Evolutionary conservation across 768 basidiomycete species (phyloP), one percentile per base, ranked within the genome.

Genomic region (Sporobolomyces pararoseus): DNA sequence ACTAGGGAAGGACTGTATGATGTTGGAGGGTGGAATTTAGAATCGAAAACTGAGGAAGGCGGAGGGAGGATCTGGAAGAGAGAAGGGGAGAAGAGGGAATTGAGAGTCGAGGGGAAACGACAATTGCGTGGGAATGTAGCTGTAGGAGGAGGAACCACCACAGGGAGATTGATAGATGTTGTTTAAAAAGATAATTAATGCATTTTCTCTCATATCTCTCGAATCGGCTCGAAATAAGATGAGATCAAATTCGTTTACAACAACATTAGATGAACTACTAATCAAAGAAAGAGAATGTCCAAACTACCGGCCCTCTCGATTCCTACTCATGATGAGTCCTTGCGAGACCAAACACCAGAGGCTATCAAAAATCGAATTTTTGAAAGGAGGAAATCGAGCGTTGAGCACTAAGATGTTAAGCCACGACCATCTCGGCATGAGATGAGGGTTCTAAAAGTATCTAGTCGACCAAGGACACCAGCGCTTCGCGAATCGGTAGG

Each of bases 391-490:
- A 37, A 61, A 51, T 29, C 47, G 62, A 64, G 63, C 55, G 6
- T 39, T 44, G 61, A 63, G 68, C 68, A 37, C 68, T 69, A 27
- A 69, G 68, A 69, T 58, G 68, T 63, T 50, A 60, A 37, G 55
- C 68, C 62, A 46, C 68, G 25, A 25, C 62, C 68, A 63, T 37
- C 49, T 55, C 68, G 68, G 68, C 68, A 69, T 50, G 54, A 54
- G 62, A 29, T 64, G 68, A 69, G 68, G 68, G 68, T 17, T 69
- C 37, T 23, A 47, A 47, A 55, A 37, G 27, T 7, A 10, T 69
- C 55, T 69, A 46, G 59, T 69, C 68, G 55, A 59, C 68, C 68
- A 63, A 50, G 62, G 68, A 69, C 68, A 55, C 62, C 55, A 63
- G 54, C 68, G 39, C 68, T 69, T 58, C 62, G 62, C 68, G 32